phyloP scores from a whole-genome alignment of 495 filamentous ascomycete species.

The Penicillium angulare region DNA sequence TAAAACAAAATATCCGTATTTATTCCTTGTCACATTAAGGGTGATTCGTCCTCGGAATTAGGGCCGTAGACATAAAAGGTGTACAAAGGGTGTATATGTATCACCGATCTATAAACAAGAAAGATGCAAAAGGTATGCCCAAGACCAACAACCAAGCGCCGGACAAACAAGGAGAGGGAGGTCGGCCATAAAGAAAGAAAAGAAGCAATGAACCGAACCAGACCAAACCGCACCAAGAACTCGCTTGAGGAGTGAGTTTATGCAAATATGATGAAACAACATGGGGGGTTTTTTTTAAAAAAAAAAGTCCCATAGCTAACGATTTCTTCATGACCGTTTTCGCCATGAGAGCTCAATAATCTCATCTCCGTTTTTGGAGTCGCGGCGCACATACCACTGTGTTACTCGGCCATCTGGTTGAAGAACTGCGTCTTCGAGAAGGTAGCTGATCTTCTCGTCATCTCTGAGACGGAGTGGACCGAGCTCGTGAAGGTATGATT shows the following conservation, averaged over 20 bases:
- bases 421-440: slow-evolving; percentile 30
- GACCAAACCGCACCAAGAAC: neutral
- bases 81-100: slow-evolving; percentile 14
- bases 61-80: slow-evolving; percentile 13
- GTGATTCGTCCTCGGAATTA: slow-evolving; percentile 14
- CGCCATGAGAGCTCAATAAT: slow-evolving; percentile 45
- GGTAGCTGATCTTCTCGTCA: slow-evolving; percentile 35
- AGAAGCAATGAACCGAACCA: neutral
- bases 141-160: slow-evolving; percentile 25
- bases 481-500: slow-evolving; percentile 43
- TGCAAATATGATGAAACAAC: slow-evolving; percentile 9
- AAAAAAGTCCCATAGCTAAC: neutral
- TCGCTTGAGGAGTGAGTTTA: neutral
- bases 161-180: slow-evolving; percentile 9
- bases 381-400: slow-evolving; percentile 43
- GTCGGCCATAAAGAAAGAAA: neutral
- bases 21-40: slow-evolving; percentile 2
- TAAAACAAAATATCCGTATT: neutral
- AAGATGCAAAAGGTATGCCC: slow-evolving; percentile 20
- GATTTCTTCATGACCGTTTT: slow-evolving; percentile 20
- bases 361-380: slow-evolving; percentile 32
- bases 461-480: slow-evolving; percentile 44
- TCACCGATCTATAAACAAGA: slow-evolving; percentile 29
- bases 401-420: slow-evolving; percentile 30
- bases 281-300: neutral